Conservation (phyloP, 768 basidiomycete genomes). For the Mycena venus region DNA sequence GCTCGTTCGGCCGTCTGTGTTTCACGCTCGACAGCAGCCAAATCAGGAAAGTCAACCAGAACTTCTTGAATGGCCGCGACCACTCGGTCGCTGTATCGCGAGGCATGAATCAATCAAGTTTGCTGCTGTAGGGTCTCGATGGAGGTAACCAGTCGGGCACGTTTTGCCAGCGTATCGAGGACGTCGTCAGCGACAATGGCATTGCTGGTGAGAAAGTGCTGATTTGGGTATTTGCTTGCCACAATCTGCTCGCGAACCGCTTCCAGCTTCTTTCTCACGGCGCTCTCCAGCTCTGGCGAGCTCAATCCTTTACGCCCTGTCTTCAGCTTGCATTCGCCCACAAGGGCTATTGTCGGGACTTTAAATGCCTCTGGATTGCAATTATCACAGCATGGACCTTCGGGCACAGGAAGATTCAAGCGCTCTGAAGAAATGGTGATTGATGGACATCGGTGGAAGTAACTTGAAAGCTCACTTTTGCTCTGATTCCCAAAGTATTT, state of each 20-base stretch:
- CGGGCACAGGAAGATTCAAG: not conserved
- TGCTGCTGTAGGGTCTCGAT: not conserved
- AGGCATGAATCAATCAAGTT: not conserved
- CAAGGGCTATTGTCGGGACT: not conserved
- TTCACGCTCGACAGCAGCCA: not conserved
- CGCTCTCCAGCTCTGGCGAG: constrained; percentile 10
- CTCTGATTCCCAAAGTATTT: constrained; percentile 17
- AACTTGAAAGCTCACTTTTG: constrained; percentile 2
- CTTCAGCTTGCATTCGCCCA: not conserved
- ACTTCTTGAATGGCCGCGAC: constrained; percentile 1
- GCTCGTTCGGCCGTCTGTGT: not conserved
- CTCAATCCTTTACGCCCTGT: constrained; percentile 12
- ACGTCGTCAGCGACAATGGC: constrained; percentile 9
- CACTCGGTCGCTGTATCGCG: not conserved
- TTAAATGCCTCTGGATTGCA: constrained; percentile 18
- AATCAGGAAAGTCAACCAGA: not conserved
- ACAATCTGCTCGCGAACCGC: constrained; percentile 12
- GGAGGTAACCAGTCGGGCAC: constrained; percentile 11
- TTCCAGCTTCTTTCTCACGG: constrained; percentile 7
- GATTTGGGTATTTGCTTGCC: not conserved
- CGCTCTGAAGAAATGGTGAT: not conserved
- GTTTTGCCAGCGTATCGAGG: constrained; percentile 12
- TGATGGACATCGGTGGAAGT: not conserved
- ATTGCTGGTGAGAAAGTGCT: constrained; percentile 28
- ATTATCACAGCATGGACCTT: constrained; percentile 28